phyloP scores from a whole-genome alignment of 345 rosid genomes.

The Hirschfeldia incana region DNA sequence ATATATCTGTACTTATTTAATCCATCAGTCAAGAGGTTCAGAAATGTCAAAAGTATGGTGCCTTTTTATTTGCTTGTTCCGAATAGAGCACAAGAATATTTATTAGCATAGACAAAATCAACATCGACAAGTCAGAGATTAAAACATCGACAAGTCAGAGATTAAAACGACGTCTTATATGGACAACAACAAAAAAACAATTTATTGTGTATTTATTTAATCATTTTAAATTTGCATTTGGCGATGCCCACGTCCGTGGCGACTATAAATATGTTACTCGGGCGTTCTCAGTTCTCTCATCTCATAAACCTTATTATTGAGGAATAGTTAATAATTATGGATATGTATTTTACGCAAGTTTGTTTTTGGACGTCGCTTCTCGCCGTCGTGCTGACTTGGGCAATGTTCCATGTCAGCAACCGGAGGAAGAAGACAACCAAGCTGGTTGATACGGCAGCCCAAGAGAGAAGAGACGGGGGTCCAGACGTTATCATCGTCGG shows the following conservation, averaged over 20 bases:
- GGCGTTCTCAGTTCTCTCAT: constrained; percentile 1
- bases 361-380: constrained; percentile 31
- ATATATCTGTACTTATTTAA: background rate
- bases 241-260: background rate
- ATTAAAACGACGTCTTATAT: background rate
- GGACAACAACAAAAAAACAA: background rate
- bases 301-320: background rate
- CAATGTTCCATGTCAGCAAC: background rate
- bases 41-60: background rate
- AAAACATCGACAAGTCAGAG: background rate
- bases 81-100: background rate
- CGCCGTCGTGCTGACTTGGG: constrained; percentile 11
- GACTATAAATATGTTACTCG: constrained; percentile 3
- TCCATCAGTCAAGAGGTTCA: background rate
- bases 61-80: background rate
- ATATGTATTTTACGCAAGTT: background rate
- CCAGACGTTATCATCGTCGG: constrained; percentile 66
- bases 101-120: background rate
- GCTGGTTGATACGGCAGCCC: background rate
- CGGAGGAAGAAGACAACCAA: background rate
- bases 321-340: background rate
- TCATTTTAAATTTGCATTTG: background rate
- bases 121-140: background rate
- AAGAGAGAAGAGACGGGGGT: constrained; percentile 18
- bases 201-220: background rate